phyloP scores from a whole-genome alignment of 768 basidiomycete genomes.

The Leccinum pellstonianum region DNA sequence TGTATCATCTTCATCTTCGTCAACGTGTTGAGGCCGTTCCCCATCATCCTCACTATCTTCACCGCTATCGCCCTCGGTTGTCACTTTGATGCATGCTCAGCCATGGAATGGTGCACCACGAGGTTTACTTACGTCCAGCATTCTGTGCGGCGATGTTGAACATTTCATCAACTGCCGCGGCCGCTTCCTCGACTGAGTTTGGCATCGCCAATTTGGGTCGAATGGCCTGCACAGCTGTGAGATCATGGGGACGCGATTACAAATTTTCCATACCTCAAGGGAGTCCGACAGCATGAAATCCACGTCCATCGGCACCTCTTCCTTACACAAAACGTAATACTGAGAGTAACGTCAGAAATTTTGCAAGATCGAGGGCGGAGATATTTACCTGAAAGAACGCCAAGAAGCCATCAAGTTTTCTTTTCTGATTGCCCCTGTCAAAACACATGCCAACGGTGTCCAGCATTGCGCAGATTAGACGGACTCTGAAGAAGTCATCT shows the following conservation, averaged over 20 bases:
- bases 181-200: slow-evolving; percentile 84
- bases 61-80: slow-evolving; percentile 39
- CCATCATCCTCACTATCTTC: slow-evolving; percentile 54
- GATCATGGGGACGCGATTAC: background rate
- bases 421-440: slow-evolving; percentile 87
- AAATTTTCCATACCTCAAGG: slow-evolving; percentile 60
- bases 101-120: slow-evolving; percentile 2
- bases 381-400: slow-evolving; percentile 82
- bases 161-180: slow-evolving; percentile 86
- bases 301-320: slow-evolving; percentile 91
- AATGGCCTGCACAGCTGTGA: slow-evolving; percentile 56
- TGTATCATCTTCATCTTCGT: slow-evolving; percentile 64
- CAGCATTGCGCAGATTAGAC: slow-evolving; percentile 87
- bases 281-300: slow-evolving; percentile 98
- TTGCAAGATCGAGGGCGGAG: background rate
- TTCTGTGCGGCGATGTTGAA: slow-evolving; percentile 66
- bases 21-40: slow-evolving; percentile 45
- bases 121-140: slow-evolving; percentile 45
- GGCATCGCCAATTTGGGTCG: slow-evolving; percentile 72
- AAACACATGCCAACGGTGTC: slow-evolving; percentile 99
- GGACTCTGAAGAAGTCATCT: slow-evolving; percentile 93
- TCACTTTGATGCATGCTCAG: slow-evolving; percentile 29
- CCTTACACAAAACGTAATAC: slow-evolving; percentile 91
- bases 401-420: slow-evolving; percentile 91
- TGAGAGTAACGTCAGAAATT: slow-evolving; percentile 25